Percentiles rank a stretch among this genome's conserved stretches.
phyloP scores from a whole-genome alignment of 495 filamentous ascomycete genomes.

The Clavariopsis aquatica region DNA sequence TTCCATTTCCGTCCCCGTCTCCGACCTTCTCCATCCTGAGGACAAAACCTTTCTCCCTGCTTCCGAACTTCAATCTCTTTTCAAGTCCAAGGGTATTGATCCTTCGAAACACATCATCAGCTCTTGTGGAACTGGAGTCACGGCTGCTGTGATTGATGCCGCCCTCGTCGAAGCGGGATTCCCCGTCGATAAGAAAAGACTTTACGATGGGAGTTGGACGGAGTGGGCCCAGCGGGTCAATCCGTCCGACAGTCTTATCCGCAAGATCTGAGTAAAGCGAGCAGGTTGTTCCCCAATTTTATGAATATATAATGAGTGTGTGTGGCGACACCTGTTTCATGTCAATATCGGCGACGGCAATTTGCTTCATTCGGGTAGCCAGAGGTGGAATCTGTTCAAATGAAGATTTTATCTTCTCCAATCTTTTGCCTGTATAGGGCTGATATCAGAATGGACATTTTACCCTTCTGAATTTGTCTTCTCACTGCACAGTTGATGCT shows the following conservation, averaged over 20 bases:
- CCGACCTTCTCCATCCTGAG: slow-evolving; percentile 74
- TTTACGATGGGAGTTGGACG: slow-evolving; percentile 99
- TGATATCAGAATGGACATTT: too few relatives aligned
- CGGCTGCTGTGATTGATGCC: slow-evolving; percentile 87
- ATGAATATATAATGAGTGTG: not conserved
- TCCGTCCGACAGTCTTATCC: slow-evolving; percentile 61
- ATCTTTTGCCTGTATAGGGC: too few relatives aligned
- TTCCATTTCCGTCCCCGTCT: slow-evolving; percentile 79
- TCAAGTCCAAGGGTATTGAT: slow-evolving; percentile 74
- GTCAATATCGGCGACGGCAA: not conserved
- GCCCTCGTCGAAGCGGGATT: slow-evolving; percentile 78
- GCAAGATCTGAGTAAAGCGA: slow-evolving; percentile 44
- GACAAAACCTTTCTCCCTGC: slow-evolving; percentile 77
- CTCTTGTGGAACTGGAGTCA: slow-evolving; percentile 92
- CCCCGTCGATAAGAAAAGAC: slow-evolving; percentile 60
- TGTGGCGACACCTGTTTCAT: not conserved
- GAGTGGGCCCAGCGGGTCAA: slow-evolving; percentile 77
- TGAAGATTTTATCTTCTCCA: too few relatives aligned
- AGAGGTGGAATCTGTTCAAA: too few relatives aligned
- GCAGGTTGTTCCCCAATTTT: not conserved
- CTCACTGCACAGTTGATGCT: not conserved
- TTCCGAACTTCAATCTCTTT: slow-evolving; percentile 71
- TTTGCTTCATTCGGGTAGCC: too few relatives aligned
- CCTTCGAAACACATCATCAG: slow-evolving; percentile 82
- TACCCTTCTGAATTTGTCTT: too few relatives aligned